Conservation (phyloP, 371 early-diverging fungal species). For the Entomophthora muscae region DNA sequence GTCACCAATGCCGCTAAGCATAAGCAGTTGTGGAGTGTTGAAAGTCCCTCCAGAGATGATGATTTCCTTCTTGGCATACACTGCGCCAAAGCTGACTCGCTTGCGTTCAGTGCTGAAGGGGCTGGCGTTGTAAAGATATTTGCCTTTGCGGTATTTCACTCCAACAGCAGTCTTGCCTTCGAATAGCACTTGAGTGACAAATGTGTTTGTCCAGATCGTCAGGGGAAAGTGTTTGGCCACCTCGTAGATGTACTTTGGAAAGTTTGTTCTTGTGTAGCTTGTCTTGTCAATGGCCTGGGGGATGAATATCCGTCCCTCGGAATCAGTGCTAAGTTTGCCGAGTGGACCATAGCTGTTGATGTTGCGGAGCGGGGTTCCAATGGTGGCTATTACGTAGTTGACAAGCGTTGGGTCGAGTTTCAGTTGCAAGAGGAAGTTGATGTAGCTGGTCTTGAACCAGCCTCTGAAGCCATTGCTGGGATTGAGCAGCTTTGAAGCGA, state of each 20-base stretch:
- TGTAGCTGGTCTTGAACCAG: slow-evolving; percentile 1
- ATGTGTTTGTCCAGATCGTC: not conserved
- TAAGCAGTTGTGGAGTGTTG: too few relatives aligned
- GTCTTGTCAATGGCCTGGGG: too few relatives aligned
- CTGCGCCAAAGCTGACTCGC: not conserved
- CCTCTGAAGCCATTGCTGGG: slow-evolving; percentile 4
- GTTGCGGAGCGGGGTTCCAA: not conserved
- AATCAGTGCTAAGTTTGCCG: not conserved
- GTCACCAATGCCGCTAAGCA: too few relatives aligned
- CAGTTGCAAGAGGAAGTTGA: not conserved
- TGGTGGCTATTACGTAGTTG: not conserved
- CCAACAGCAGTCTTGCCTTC: slow-evolving; percentile 5
- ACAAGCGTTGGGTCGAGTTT: not conserved
- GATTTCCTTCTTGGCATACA: slow-evolving; percentile 14
- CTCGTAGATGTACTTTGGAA: not conserved
- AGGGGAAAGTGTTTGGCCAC: not conserved
- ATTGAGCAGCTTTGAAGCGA: not conserved
- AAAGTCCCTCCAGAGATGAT: too few relatives aligned
- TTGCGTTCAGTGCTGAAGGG: not conserved
- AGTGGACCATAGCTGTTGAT: not conserved
- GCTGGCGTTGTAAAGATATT: too few relatives aligned
- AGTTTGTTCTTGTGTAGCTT: too few relatives aligned
- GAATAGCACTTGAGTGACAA: too few relatives aligned
- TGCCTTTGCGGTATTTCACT: not conserved
- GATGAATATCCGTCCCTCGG: not conserved